Conservation (phyloP, 176 grass and related monocot species). For the Microstegium vimineum region DNA sequence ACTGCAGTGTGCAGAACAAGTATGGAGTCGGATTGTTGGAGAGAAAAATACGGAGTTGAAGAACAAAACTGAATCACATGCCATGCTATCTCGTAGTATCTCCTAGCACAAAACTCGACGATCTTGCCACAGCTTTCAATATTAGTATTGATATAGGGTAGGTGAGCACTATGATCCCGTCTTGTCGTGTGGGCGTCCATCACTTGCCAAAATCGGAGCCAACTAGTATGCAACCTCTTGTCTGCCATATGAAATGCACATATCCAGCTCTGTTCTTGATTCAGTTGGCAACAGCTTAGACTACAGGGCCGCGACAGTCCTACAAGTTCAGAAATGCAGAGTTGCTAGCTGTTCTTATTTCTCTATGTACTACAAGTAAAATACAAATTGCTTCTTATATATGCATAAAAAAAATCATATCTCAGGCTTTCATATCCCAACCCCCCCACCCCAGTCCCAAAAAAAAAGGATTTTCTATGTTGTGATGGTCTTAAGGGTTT, state of each 20-base stretch:
- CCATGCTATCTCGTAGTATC: too few species aligned
- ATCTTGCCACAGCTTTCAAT: too few species aligned
- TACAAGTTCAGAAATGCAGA: neutral
- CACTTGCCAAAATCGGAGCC: conserved; percentile 10
- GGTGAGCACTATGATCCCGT: too few species aligned
- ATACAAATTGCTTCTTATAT: neutral
- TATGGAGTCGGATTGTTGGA: too few species aligned
- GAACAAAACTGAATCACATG: too few species aligned
- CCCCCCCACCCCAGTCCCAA: too few species aligned
- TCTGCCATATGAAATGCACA: neutral
- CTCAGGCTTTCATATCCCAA: neutral
- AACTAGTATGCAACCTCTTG: neutral
- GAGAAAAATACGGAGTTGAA: too few species aligned
- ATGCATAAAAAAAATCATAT: neutral
- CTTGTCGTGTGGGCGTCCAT: neutral
- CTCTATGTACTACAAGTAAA: neutral
- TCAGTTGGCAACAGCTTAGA: conserved; percentile 29
- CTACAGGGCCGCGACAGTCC: conserved; percentile 12
- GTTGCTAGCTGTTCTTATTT: conserved; percentile 1
- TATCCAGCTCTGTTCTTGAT: neutral
- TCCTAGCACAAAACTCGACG: too few species aligned
- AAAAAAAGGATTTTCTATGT: neutral
- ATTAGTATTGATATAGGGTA: too few species aligned
- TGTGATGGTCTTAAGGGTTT: neutral
- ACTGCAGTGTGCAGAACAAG: too few species aligned